Conservation (phyloP, 2,329 filamentous ascomycete genomes). For the Ceratocystis lukuohia region DNA sequence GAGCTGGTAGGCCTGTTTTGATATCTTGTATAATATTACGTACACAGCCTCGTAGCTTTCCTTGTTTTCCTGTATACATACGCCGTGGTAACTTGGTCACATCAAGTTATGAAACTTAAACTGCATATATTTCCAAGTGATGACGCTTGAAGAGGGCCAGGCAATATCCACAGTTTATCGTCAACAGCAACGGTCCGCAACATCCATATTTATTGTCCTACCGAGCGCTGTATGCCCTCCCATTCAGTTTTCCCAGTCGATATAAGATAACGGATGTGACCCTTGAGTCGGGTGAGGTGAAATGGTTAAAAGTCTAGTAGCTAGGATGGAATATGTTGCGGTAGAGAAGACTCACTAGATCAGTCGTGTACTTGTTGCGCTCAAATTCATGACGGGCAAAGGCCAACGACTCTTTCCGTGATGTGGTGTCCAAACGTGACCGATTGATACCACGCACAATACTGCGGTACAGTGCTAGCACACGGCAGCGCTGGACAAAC, state of each 20-base stretch:
- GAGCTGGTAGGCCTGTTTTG: not conserved
- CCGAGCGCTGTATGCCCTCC: conserved; percentile 48
- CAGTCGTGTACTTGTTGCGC: conserved; percentile 41
- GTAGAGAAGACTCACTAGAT: conserved; percentile 34
- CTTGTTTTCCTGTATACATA: not conserved
- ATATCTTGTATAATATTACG: conserved; percentile 1
- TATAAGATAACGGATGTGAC: conserved; percentile 48
- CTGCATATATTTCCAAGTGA: not conserved
- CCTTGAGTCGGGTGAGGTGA: conserved; percentile 26
- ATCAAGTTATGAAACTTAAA: not conserved
- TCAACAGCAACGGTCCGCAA: not conserved
- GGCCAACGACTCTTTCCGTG: conserved; percentile 41
- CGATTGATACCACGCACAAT: conserved; percentile 40
- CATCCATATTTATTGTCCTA: conserved; percentile 28
- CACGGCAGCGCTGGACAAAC: conserved; percentile 46
- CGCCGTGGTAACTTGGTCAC: no score
- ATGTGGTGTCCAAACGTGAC: conserved; percentile 38
- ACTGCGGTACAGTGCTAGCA: conserved; percentile 43
- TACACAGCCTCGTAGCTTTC: not conserved
- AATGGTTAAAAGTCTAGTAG: no score
- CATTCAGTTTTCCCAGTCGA: conserved; percentile 53
- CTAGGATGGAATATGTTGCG: no score
- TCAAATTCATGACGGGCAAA: conserved; percentile 50
- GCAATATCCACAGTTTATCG: no score
- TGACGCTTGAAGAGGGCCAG: no score